These are phyloP conservation scores for cucumber (Cucumis sativus) DNA, from an alignment of 306 rosid species.

Conservation along the genomic window Cucumber_9930_V3 NC_026659.2:1426501-1427000, in stretches of 20 bases:
- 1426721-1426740: background rate
- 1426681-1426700: background rate
- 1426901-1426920: background rate
- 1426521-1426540: background rate
- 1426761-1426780: conserved; percentile 3
- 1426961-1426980: no score
- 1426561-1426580: background rate
- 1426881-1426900: background rate
- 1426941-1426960: background rate
- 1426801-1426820: background rate
- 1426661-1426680: conserved; percentile 4
- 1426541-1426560: background rate
- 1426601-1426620: background rate
- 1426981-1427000: background rate
- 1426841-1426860: conserved; percentile 13
- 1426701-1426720: background rate
- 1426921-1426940: no score
- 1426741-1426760: conserved; percentile 1
- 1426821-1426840: background rate
- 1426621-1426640: background rate
- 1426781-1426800: background rate
- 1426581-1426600: background rate
- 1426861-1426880: background rate
- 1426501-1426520: background rate
- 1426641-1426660: background rate